phyloP scores from a whole-genome alignment of 1,284 basidiomycete species.

The Trichosporon sp. region DNA sequence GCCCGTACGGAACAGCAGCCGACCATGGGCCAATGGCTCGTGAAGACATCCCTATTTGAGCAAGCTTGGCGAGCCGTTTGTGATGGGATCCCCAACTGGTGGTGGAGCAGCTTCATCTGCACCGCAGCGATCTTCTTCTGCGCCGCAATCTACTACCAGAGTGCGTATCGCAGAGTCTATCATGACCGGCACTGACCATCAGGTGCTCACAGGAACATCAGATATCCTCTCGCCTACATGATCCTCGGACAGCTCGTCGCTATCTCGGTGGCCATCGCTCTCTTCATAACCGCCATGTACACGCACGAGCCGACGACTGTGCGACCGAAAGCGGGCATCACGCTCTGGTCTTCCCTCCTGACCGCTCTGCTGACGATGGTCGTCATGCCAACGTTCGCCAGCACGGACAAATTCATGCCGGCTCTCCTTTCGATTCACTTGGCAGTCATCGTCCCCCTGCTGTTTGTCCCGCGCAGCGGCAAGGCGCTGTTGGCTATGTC shows the following conservation, averaged over 20 bases:
- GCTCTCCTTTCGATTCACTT: constrained; percentile 63
- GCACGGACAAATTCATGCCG: constrained; percentile 53
- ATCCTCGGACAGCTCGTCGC: constrained; percentile 68
- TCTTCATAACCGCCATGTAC: constrained; percentile 60
- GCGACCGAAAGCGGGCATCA: constrained; percentile 21
- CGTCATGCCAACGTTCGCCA: constrained; percentile 53
- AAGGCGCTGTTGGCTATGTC: constrained; percentile 24
- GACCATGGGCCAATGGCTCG: constrained; percentile 56
- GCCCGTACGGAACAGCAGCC: constrained; percentile 30
- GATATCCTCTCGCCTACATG: constrained; percentile 64
- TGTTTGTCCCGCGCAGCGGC: constrained; percentile 19
- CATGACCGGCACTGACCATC: constrained; percentile 5
- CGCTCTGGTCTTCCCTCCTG: constrained; percentile 52
- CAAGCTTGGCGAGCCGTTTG: constrained; percentile 58
- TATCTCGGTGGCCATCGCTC: constrained; percentile 61
- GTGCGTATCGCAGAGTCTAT: constrained; percentile 41
- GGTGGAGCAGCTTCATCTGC: constrained; percentile 69
- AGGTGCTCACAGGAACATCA: constrained; percentile 54
- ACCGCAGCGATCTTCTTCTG: constrained; percentile 63
- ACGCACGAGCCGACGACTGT: constrained; percentile 40
- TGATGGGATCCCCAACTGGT: constrained; percentile 57
- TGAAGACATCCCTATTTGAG: constrained; percentile 59
- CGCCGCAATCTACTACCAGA: constrained; percentile 56
- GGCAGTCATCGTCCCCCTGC: constrained; percentile 56
- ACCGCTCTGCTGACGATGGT: constrained; percentile 54